These are phyloP conservation scores for Verruconis gallopava DNA, from an alignment of 2,329 filamentous ascomycete species.

Conservation along the genomic window DNA sequence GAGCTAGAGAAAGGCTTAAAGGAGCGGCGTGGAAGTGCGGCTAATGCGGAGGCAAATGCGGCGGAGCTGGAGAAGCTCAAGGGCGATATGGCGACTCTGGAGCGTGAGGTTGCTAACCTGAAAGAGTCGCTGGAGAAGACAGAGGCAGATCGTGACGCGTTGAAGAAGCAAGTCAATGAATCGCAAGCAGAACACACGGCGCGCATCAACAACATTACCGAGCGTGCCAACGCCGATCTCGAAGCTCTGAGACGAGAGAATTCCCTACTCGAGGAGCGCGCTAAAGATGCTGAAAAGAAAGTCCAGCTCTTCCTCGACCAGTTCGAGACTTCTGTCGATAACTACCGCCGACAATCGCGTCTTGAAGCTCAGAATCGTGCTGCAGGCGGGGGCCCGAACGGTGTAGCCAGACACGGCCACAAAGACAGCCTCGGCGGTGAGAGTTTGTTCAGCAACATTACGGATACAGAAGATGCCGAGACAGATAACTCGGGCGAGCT, in stretches of 20 bases:
- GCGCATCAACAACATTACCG: constrained; percentile 37
- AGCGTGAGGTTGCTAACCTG: constrained; percentile 56
- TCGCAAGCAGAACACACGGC: constrained; percentile 3
- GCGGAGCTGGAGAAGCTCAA: constrained; percentile 55
- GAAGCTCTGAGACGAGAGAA: constrained; percentile 80
- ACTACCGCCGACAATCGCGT: constrained; percentile 68
- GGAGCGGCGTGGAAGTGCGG: constrained; percentile 21
- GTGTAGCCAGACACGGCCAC: constrained; percentile 33
- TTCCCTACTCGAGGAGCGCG: constrained; percentile 63
- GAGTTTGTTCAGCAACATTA: constrained; percentile 31
- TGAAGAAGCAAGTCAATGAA: constrained; percentile 36
- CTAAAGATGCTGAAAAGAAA: constrained; percentile 81
- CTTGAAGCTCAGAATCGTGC: constrained; percentile 22
- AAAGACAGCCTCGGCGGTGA: constrained; percentile 52
- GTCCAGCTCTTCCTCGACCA: constrained; percentile 88
- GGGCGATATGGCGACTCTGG: constrained; percentile 52
- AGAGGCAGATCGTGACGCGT: constrained; percentile 55
- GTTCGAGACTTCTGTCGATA: constrained; percentile 86
- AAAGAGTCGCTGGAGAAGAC: constrained; percentile 55
- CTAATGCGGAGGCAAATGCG: constrained; percentile 52
- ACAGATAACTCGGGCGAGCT: constrained; percentile 36
- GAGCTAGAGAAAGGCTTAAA: constrained; percentile 58
- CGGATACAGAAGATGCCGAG: constrained; percentile 8
- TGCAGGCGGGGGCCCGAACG: constrained; percentile 19
- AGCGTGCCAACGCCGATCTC: constrained; percentile 53